Evolutionary conservation across 1,284 basidiomycete genomes (phyloP).

Genomic region (Golubevia sp.): DNA sequence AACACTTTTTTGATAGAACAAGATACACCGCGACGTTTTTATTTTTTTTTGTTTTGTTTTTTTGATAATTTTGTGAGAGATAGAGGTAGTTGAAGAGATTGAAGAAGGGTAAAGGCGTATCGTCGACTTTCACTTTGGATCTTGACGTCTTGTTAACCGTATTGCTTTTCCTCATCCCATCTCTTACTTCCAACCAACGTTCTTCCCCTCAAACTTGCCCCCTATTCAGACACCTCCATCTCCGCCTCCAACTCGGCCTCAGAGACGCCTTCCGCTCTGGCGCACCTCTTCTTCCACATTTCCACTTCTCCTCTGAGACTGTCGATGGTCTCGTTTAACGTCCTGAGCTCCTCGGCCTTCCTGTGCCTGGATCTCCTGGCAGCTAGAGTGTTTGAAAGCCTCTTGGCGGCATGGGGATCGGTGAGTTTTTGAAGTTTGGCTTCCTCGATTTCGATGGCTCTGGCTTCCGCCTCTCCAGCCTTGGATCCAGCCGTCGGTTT

Average conservation of each 20-base stretch:
- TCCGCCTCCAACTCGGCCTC: neutral
- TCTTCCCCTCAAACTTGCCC: neutral
- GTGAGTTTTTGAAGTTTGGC: slow-evolving; percentile 32
- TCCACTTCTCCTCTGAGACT: slow-evolving; percentile 36
- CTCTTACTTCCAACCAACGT: too few relatives aligned
- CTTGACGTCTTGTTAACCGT: too few relatives aligned
- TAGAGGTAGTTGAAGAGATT: too few relatives aligned
- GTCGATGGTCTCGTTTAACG: slow-evolving; percentile 49
- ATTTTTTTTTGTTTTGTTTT: too few relatives aligned
- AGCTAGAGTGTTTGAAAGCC: slow-evolving; percentile 57
- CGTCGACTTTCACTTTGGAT: too few relatives aligned
- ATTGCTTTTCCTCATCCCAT: too few relatives aligned
- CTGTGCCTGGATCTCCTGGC: slow-evolving; percentile 54
- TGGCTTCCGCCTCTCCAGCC: slow-evolving; percentile 20
- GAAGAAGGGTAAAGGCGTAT: too few relatives aligned
- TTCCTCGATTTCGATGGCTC: slow-evolving; percentile 20
- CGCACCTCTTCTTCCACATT: slow-evolving; percentile 51
- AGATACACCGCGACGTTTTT: too few relatives aligned
- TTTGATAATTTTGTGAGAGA: too few relatives aligned
- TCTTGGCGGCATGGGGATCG: slow-evolving; percentile 52
- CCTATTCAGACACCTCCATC: neutral
- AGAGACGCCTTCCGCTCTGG: slow-evolving; percentile 27
- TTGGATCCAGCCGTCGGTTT: slow-evolving; percentile 7
- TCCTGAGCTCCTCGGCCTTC: slow-evolving; percentile 52
- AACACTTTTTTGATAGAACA: too few relatives aligned